Base-by-base conservation (phyloP, 73 alveolate genomes). In the Paramecium tetraurelia region DNA sequence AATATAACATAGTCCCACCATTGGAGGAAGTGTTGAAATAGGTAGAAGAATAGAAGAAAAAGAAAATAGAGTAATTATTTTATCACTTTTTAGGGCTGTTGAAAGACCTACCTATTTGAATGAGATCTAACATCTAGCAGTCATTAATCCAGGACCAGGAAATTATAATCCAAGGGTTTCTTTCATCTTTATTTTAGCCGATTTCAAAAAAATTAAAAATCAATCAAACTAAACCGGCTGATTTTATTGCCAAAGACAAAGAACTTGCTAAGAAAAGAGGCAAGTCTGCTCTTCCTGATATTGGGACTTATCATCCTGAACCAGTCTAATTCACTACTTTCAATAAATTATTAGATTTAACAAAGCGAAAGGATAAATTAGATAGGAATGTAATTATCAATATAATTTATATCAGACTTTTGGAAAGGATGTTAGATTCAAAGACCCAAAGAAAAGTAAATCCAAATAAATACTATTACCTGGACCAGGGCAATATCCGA, bases 91-190 rank as follows among this genome's bases (percentile, higher is more conserved):
- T 63, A 33, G 38, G 18, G 20, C 71, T 22, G 4, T 57, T 63
- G 93, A 87, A 48, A 63, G 93, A 87, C 85, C 83, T 14, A 87
- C 76, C 8, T 87, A 87, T 70, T 41, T 87, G 31, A 53, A 87
- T 44, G 93, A 87, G 18, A 68, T 68, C 43, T 48, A 40, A 48
- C 86, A 87, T 69, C 22, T 87, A 16, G 85, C 93, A n/a, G 46
- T 43, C n/a, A 69, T 80, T 40, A 75, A 68, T 41, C 93, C 93
- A 11, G 93, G 93, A 68, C 93, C 93, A 29, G 93, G 93, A 41
- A 87, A 87, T 87, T 87, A 87, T 48, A 87, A 87, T 87, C 93
- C 93, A 0, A 86, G 93, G 38, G 86, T 86, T 35, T 59, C 24
- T n/a, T 27, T 29, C 35, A 36, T 59, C 33, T 27, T 33, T 14